Conservation (phyloP, 345 rosid genomes). For the Citrus medica region DNA sequence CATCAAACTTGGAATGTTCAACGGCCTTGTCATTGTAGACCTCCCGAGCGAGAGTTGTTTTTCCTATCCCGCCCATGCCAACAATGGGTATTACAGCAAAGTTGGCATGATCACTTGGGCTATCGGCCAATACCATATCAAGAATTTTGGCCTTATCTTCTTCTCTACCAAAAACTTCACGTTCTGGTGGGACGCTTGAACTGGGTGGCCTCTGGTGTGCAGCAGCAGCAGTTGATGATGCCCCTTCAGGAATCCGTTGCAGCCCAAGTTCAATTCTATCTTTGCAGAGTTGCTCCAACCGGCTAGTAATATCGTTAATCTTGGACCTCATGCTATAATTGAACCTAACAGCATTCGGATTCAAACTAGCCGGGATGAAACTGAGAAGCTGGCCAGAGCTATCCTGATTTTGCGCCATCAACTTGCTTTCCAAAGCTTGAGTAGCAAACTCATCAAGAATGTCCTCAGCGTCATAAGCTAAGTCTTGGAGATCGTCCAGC, state of each 20-base stretch:
- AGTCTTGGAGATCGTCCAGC: neutral
- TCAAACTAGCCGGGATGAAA: no score
- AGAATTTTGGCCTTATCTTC: constrained; percentile 1
- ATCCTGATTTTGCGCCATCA: no score
- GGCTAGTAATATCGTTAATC: neutral
- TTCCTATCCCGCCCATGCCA: neutral
- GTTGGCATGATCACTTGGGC: neutral
- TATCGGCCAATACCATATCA: neutral
- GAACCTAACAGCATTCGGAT: neutral
- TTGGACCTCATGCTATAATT: neutral
- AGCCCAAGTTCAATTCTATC: neutral
- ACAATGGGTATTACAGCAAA: neutral
- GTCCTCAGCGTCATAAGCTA: constrained; percentile 8
- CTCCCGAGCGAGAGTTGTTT: neutral
- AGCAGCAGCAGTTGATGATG: neutral
- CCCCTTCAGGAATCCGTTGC: neutral
- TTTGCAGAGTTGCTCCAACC: neutral
- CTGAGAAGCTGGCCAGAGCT: no score
- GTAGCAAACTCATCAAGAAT: no score
- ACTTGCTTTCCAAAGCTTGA: no score
- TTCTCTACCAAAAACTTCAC: neutral
- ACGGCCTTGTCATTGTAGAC: neutral
- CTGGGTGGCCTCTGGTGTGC: neutral
- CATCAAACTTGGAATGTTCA: neutral
- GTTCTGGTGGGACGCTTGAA: neutral